Evolutionary conservation across 1,284 basidiomycete species (phyloP).

Genomic region (Sparassis latifolia): DNA sequence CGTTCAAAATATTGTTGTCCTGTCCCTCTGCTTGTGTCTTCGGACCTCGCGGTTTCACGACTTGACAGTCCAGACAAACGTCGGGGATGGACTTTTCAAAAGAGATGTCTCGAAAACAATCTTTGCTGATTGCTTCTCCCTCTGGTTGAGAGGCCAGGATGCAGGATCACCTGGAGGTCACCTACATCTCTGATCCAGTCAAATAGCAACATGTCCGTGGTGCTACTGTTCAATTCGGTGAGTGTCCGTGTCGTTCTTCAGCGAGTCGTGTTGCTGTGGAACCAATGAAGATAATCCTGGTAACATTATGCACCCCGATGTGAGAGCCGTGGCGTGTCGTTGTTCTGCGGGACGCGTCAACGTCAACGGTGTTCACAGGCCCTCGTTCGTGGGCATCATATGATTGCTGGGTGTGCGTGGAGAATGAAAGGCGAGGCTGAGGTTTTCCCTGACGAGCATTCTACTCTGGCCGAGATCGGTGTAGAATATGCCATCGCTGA

Average conservation of each 20-base stretch:
- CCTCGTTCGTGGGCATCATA: neutral
- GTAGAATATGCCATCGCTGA: too few relatives aligned
- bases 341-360: neutral
- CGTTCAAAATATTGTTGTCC: constrained; percentile 74
- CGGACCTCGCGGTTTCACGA: constrained; percentile 32
- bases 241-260: constrained; percentile 5
- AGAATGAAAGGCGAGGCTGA: constrained; percentile 85
- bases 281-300: constrained; percentile 78
- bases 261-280: neutral
- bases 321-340: constrained; percentile 10
- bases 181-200: constrained; percentile 39
- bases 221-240: neutral
- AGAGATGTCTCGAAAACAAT: constrained; percentile 76
- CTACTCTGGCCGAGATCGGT: too few relatives aligned
- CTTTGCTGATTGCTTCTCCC: constrained; percentile 84
- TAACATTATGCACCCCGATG: constrained; percentile 71
- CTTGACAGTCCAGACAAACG: constrained; percentile 84
- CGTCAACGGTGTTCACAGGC: constrained; percentile 2
- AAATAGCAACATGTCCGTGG: too few relatives aligned
- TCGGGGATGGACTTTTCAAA: constrained; percentile 51
- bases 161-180: constrained; percentile 83
- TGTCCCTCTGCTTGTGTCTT: constrained; percentile 39
- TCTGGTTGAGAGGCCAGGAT: constrained; percentile 79
- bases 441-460: constrained; percentile 22
- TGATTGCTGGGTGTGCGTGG: constrained; percentile 56